These are phyloP conservation scores for Erigeron philadelphicus DNA, from an alignment of 140 eudicot species.

Conservation along the genomic window DNA sequence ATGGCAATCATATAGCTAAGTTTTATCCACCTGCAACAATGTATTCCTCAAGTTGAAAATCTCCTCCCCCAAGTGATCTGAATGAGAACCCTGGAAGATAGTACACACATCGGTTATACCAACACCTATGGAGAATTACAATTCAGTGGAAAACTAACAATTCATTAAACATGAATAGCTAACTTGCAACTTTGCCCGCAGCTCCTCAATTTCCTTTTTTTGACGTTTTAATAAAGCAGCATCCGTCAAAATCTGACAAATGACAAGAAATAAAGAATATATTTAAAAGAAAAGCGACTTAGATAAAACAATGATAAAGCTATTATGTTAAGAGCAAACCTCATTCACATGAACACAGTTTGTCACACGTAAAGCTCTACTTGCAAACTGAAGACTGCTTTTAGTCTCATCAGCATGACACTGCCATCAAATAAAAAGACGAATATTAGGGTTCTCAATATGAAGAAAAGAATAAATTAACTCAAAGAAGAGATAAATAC, in stretches of 20 bases:
- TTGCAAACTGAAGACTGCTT: constrained; percentile 98
- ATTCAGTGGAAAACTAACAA: constrained; percentile 17
- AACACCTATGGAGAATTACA: not conserved
- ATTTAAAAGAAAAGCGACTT: constrained; percentile 6
- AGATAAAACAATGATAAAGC: constrained; percentile 9
- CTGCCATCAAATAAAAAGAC: constrained; percentile 36
- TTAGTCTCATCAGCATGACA: constrained; percentile 98
- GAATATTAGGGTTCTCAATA: not conserved
- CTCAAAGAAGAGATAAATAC: not conserved
- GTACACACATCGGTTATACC: not conserved
- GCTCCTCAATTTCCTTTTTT: constrained; percentile 96
- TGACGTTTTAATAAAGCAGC: constrained; percentile 83
- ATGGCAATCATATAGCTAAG: constrained; percentile 17
- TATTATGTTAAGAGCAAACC: constrained; percentile 33
- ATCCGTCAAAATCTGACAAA: constrained; percentile 50
- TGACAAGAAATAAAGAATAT: constrained; percentile 17
- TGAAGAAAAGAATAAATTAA: not conserved
- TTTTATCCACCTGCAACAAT: constrained; percentile 64
- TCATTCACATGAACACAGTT: constrained; percentile 85
- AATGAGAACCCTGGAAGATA: constrained; percentile 69
- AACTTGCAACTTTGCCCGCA: constrained; percentile 94
- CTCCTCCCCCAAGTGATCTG: constrained; percentile 88
- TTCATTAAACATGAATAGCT: constrained; percentile 8
- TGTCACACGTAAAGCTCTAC: constrained; percentile 96
- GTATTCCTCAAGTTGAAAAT: constrained; percentile 85